Conservation (phyloP, 805 yeast species). For the Saccharomycopsis malanga region DNA sequence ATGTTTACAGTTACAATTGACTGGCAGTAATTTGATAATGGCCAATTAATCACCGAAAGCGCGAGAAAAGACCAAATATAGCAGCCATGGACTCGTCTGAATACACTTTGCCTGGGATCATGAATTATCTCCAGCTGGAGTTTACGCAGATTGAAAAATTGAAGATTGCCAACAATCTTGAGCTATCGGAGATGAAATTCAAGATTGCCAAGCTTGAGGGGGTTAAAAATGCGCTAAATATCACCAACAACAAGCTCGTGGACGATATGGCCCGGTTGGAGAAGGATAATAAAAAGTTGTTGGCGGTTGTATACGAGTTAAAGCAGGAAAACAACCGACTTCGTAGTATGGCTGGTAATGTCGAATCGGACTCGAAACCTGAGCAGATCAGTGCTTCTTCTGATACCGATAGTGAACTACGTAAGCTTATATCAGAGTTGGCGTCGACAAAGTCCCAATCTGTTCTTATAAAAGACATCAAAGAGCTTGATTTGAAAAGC, state of each 20-base stretch:
- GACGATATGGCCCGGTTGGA: constrained; percentile 12
- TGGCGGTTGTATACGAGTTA: constrained; percentile 10
- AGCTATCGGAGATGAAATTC: constrained; percentile 52
- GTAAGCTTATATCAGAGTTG: constrained; percentile 12
- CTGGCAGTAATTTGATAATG: no score
- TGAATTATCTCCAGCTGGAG: constrained; percentile 56
- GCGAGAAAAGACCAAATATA: no score
- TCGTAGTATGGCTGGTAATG: neutral
- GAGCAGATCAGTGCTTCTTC: neutral
- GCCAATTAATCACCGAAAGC: no score
- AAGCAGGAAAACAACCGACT: constrained; percentile 12
- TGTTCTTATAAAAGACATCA: constrained; percentile 16
- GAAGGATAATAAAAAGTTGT: constrained; percentile 14
- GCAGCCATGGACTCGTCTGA: constrained; percentile 19
- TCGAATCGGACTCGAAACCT: neutral
- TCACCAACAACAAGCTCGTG: constrained; percentile 17
- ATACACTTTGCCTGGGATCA: constrained; percentile 40
- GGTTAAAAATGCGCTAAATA: constrained; percentile 37
- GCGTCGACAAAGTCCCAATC: constrained; percentile 17
- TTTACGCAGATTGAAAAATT: constrained; percentile 56
- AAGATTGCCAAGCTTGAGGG: constrained; percentile 45
- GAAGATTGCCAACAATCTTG: constrained; percentile 53
- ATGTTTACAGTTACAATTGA: no score
- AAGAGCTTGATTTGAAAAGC: constrained; percentile 8
- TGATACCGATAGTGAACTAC: constrained; percentile 15